Evolutionary conservation across 106 monocot species (phyloP), one percentile per base, ranked within the genome.

Genomic region (Cymbidium sinense): DNA sequence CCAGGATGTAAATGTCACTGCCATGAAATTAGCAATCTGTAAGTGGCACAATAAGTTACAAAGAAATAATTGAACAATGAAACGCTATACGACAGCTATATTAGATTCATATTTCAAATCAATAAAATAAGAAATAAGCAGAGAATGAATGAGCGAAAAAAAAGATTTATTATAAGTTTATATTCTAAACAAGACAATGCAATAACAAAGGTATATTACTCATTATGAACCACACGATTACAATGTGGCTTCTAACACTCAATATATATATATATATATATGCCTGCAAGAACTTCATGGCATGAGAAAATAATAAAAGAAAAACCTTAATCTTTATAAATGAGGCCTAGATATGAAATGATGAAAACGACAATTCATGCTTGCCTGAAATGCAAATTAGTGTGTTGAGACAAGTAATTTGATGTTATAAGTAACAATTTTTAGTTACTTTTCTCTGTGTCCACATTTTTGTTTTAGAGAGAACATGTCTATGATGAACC

Each of bases 1-100:
- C 87, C 15, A 95, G 78, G 52, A 83, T 54, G 93, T 82, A 76
- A 90, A 95, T 52, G 92, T 93, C 74, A 89, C 92, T 95, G 88
- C 51, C 75, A 82, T 69, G 43, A 82, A 44, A 21, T 73, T 54
- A 78, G 9, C 61, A 34, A 51, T 47, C 21, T 21, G 37, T 71
- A 71, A 71, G 37, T 23, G 71, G 36, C 37, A 36, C 34, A 37
- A n/a, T 29, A 39, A 36, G 37, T 36, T 71, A 71, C 71, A 71
- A 71, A 21, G 71, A 71, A 37, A 71, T 17, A 39, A 71, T 33
- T 28, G 67, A 67, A 31, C 67, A 33, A 33, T 21, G 35, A 39
- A 37, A n/a, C n/a, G 37, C 19, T 37, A 71, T 39, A 71, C 1
- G 15, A 71, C 21, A 71, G 31, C 8, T 37, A 37, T 39, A 71